Conservation (phyloP, 495 filamentous ascomycete genomes). For the Tuber melanosporum region DNA sequence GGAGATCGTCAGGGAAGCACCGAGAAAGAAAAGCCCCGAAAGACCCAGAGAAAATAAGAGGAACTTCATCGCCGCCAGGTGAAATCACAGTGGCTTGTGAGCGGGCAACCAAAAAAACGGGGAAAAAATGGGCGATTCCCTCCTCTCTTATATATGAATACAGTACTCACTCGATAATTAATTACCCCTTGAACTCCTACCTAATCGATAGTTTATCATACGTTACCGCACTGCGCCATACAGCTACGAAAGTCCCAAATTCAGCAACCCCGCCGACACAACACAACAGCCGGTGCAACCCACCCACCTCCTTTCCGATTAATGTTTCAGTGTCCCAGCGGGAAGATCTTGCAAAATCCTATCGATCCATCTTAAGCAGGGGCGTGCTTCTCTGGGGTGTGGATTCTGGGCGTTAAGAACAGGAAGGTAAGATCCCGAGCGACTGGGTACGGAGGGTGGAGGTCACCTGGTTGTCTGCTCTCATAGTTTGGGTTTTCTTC, state of each 20-base stretch:
- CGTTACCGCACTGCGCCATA: conserved; percentile 8
- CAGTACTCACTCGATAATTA: not conserved
- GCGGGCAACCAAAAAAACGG: not conserved
- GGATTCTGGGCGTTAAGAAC: conserved; percentile 7
- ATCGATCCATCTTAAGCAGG: conserved; percentile 24
- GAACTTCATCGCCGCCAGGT: conserved; percentile 22
- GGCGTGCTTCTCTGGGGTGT: not conserved
- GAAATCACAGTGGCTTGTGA: not conserved
- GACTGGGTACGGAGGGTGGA: not conserved
- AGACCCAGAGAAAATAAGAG: conserved; percentile 15
- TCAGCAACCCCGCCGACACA: not conserved
- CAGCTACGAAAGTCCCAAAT: not conserved
- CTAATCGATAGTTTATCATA: conserved; percentile 4
- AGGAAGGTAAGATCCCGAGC: conserved; percentile 21
- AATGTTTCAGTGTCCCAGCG: conserved; percentile 15
- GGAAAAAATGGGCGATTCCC: not conserved
- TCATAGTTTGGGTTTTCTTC: not conserved
- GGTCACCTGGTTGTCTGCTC: not conserved
- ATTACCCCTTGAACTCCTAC: not conserved
- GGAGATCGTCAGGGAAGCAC: conserved; percentile 50
- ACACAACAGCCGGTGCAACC: not conserved
- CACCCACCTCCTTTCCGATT: conserved; percentile 12
- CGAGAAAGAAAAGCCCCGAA: conserved; percentile 13
- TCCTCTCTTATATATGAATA: conserved; percentile 16
- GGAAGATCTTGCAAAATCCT: conserved; percentile 18